These are phyloP conservation scores for Termitomyces sp. DNA, from an alignment of 768 basidiomycete genomes.

Conservation along the genomic window DNA sequence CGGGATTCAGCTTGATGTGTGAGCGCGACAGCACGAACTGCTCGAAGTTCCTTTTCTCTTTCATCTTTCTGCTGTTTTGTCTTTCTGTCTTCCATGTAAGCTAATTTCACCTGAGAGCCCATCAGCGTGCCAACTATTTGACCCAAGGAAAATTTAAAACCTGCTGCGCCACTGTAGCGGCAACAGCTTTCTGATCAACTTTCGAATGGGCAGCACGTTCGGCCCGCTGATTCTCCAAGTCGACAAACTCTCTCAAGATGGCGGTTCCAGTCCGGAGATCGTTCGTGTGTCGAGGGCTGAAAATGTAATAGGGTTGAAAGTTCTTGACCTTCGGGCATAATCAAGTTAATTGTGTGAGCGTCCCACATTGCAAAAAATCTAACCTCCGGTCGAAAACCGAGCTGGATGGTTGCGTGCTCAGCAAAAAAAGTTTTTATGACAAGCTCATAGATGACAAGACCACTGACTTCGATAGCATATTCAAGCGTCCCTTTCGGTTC, in stretches of 20 bases:
- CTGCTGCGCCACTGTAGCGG: conserved; percentile 50
- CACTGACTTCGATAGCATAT: conserved; percentile 72
- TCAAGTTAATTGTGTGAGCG: neutral
- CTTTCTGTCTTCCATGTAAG: conserved; percentile 76
- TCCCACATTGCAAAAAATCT: neutral
- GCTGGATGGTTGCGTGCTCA: conserved; percentile 33
- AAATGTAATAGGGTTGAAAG: conserved; percentile 74
- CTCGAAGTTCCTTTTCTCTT: conserved; percentile 51
- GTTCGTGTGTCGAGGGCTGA: conserved; percentile 44
- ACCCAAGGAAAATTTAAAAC: conserved; percentile 25
- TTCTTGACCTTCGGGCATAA: conserved; percentile 46
- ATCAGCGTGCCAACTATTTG: neutral
- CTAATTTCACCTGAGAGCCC: conserved; percentile 59
- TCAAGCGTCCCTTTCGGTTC: conserved; percentile 75
- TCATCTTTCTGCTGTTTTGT: conserved; percentile 50
- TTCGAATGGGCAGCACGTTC: conserved; percentile 44
- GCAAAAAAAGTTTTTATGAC: neutral
- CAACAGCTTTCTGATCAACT: conserved; percentile 57
- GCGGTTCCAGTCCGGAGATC: conserved; percentile 62
- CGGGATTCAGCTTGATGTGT: conserved; percentile 15
- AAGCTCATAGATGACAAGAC: neutral
- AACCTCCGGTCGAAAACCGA: conserved; percentile 74
- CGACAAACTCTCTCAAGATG: conserved; percentile 61
- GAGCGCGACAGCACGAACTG: conserved; percentile 31
- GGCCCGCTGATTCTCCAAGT: conserved; percentile 46